These are phyloP conservation scores for Mycena latifolia DNA, from an alignment of 768 basidiomycete species.

Conservation along the genomic window DNA sequence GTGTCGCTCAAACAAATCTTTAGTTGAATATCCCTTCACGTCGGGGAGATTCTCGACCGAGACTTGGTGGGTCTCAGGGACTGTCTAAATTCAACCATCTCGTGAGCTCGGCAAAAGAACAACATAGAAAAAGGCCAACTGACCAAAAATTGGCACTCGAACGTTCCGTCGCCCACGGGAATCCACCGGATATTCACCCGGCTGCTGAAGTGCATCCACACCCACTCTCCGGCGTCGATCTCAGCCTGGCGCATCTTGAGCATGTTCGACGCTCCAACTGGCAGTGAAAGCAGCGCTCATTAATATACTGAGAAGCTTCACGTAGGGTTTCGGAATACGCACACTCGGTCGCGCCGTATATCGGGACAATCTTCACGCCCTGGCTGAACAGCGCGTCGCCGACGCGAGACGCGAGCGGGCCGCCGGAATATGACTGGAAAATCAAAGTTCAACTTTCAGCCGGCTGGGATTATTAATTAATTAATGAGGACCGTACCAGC, in stretches of 20 bases:
- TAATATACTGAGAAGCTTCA: neutral
- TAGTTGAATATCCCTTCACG: constrained; percentile 44
- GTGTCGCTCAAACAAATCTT: constrained; percentile 43
- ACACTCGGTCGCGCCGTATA: constrained; percentile 55
- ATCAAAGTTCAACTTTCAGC: neutral
- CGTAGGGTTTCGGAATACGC: neutral
- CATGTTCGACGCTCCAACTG: constrained; percentile 37
- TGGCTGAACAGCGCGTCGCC: constrained; percentile 52
- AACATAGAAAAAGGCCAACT: no score
- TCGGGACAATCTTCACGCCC: constrained; percentile 39
- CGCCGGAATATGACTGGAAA: constrained; percentile 49
- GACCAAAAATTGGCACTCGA: no score
- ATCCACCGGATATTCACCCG: no score
- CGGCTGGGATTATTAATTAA: neutral
- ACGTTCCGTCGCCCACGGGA: no score
- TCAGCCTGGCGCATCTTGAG: constrained; percentile 26
- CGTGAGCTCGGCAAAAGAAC: no score
- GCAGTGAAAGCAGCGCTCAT: no score
- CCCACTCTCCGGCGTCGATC: constrained; percentile 40
- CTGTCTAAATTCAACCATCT: no score
- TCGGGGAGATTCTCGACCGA: constrained; percentile 49
- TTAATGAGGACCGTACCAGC: constrained; percentile 42
- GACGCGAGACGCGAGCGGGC: constrained; percentile 49
- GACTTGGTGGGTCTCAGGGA: no score
- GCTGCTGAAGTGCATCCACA: no score